Base-by-base conservation (phyloP, 2,329 filamentous ascomycete species). In the Dendrostoma leiphaemia region DNA sequence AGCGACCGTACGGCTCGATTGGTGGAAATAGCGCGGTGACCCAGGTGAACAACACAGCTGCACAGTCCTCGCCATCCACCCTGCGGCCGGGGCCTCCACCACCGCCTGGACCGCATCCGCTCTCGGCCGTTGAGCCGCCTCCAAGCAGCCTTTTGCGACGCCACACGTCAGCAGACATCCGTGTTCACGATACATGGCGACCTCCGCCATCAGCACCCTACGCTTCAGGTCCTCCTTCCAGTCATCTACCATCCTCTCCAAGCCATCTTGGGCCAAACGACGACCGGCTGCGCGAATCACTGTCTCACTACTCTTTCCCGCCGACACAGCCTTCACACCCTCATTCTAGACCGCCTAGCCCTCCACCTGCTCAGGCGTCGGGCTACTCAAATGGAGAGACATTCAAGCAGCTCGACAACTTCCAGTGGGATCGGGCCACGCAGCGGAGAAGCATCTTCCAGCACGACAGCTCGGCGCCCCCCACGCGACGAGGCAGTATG, bases 101-200 rank as follows among this genome's bases (percentile, higher is more conserved):
- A 53, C 74, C 72, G 12, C 71, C 74, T 35, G 66, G 68, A 17
- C 71, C 77, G 65, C 69, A 77, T 71, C 85, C 85, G 31, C 76
- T 86, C 19, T 81, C 86, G 17, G 76, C 82, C 54, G 78, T 83
- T 29, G 79, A 85, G 62, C 78, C 81, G 24, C 81, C 84, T 31
- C 84, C 86, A 32, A 81, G 84, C 53, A 91, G 85, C 63, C 78
- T 96, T 44, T 83, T 85, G 41, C 86, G 93, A 59, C 84, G 93
- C 58, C 94, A 99, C 71, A 99, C 94, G 2, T 93, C 92, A 35
- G 94, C 94, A 55, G 94, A 99, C 68, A 97, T 99, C 62, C 87
- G 94, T 50, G 88, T 92, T 63, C 88, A 91, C 67, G 90, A 51
- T 6, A 44, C 88, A 34, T 93, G 89, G 85, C 86, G 85, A 59